Base-by-base conservation (phyloP, 1,284 basidiomycete species). In the Limonomyces culmigenus region DNA sequence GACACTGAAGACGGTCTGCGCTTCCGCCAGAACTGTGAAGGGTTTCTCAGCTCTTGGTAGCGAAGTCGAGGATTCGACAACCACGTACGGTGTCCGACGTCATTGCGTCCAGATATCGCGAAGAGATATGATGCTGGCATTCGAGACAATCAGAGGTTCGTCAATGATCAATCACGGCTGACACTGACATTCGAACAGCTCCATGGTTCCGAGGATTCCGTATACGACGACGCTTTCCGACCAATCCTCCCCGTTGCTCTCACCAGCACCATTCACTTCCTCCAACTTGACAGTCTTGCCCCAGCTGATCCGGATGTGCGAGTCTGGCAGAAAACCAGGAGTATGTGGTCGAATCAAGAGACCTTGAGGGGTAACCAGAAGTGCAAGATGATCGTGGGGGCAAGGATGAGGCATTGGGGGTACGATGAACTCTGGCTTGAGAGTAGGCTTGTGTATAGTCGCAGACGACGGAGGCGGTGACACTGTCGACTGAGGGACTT, bases 371-470 rank as follows among this genome's bases (percentile, higher is more conserved):
- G 73, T 66, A 3, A 62, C 64, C 31, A 74, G 49, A 19, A 85
- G 41, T 5, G 66, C 64, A 25, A 86, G 67, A 42, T 72, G 62
- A 36, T 75, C 70, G 47, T 84, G 59, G 5, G 81, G 77, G 45
- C 66, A 68, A 18, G 79, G 79, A 49, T 83, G 76, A 11, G 74
- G 75, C 5, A 78, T 51, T 1, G 80, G 65, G 3, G 78, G 74
- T 18, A 79, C 58, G 37, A 63, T 53, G 42, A 70, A 65, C 52
- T 67, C 73, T 2, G 74, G 77, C 34, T 68, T 70, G n/a, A 80
- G 43, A 43, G 45, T 55, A 44, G 47, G 52, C 34, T 46, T n/a
- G n/a, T 27, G 25, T 27, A 27, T n/a, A n/a, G n/a, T n/a, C n/a
- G n/a, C n/a, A n/a, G n/a, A n/a, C n/a, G n/a, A n/a, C n/a, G n/a